phyloP scores from a whole-genome alignment of 2,329 filamentous ascomycete genomes.

The Colletotrichum sp. region DNA sequence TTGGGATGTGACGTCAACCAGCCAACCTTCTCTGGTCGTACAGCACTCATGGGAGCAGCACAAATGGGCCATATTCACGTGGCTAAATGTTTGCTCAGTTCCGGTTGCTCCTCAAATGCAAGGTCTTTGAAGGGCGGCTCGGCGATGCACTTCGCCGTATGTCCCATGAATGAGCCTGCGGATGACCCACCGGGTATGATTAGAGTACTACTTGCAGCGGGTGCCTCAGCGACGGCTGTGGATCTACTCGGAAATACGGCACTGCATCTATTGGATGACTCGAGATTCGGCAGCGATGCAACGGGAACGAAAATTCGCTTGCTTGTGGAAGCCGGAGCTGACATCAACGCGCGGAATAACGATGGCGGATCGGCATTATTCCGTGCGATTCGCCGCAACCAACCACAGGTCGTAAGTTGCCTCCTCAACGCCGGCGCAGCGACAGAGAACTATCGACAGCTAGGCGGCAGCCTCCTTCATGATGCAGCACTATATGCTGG shows the following conservation, averaged over 20 bases:
- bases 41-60: not conserved
- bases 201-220: not conserved
- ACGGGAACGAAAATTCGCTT: not conserved
- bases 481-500: not conserved
- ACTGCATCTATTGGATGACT: fast-evolving
- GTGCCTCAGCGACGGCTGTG: not conserved
- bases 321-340: not conserved
- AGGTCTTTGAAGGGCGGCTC: fast-evolving
- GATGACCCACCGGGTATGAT: not conserved
- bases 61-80: not conserved
- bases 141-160: not conserved
- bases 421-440: not conserved
- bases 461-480: not conserved
- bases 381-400: not conserved
- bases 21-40: not conserved
- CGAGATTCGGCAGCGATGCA: not conserved
- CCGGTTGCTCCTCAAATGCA: not conserved
- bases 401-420: not conserved
- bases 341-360: not conserved
- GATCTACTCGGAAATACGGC: fast-evolving
- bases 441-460: fast-evolving
- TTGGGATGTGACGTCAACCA: not conserved
- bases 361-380: fast-evolving
- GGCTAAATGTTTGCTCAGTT: not conserved
- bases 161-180: fast-evolving